Evolutionary conservation across 139 green algal genomes (phyloP), one percentile per base, ranked within the genome.

Genomic region (Trebouxia sp.): DNA sequence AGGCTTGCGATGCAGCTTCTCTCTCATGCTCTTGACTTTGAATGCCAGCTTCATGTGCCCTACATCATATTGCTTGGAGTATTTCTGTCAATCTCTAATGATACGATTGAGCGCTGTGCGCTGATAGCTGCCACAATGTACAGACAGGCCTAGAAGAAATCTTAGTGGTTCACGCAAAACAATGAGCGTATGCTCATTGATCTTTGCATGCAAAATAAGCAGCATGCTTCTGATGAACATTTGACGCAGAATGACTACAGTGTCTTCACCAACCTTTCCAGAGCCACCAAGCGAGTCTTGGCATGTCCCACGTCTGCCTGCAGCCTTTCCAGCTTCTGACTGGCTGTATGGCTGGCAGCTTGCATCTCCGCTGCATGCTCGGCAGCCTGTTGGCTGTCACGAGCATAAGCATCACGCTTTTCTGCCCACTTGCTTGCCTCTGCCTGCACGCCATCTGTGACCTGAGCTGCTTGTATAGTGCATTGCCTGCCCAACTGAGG

Each of bases 301-400:
- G 77, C 82, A 6, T 85, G 66, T 32, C 81, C 82, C 42, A 88
- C 62, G 38, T 88, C 48, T 26, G 24, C 45, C 5, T 69, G 50
- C 14, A 79, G 38, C 8, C 6, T 48, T 6, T 66, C 47, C 41
- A 88, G 74, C 77, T 88, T 72, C 12, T 66, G 69, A 55, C 77
- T 75, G 1, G 51, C 55, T 0, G 55, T 3, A 30, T 72, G 8
- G 62, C 43, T 74, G 62, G 69, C 48, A 79, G 38, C 41, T 5
- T 65, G 32, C 7, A 82, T 48, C 9, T 75, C 62, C 12, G 78
- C 72, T 32, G 65, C 65, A 0, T 76, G 51, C 3, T 42, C 39
- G 14, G 45, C 42, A 2, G 76, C 53, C 17, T 48, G 32, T 17
- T 76, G 38, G 11, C 75, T 76, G 45, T 89, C 84, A 12, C 35